These are phyloP conservation scores for Quercus mongolica DNA, from an alignment of 306 rosid genomes.

Conservation along the genomic window DNA sequence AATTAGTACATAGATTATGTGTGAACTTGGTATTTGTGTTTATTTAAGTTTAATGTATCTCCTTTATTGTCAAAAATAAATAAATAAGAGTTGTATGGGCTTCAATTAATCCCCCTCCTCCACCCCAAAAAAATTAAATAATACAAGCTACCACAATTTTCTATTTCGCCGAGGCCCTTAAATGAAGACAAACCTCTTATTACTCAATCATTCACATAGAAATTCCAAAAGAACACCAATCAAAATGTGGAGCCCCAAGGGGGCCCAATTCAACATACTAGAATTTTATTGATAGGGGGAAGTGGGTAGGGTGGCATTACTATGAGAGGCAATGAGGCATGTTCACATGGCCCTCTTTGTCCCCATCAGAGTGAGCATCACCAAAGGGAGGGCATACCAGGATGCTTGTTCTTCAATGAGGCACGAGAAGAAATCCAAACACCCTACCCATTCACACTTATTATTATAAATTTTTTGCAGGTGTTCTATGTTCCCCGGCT, in stretches of 20 bases:
- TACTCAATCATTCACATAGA: slow-evolving; percentile 52
- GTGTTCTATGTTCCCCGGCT: slow-evolving; percentile 72
- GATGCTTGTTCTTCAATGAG: slow-evolving; percentile 28
- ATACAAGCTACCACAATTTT: not conserved
- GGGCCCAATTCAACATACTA: slow-evolving; percentile 43
- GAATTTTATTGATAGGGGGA: slow-evolving; percentile 34
- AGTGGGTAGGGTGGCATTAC: slow-evolving; percentile 35
- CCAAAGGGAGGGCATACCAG: slow-evolving; percentile 32
- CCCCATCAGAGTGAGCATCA: slow-evolving; percentile 38
- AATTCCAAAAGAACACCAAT: slow-evolving; percentile 27
- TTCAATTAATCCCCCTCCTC: not conserved
- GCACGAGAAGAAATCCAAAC: slow-evolving; percentile 12
- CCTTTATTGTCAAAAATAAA: too few relatives aligned
- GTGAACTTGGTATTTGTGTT: too few relatives aligned
- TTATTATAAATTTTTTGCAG: slow-evolving; percentile 38
- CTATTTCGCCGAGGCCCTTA: not conserved
- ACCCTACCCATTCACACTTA: slow-evolving; percentile 16
- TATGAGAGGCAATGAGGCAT: slow-evolving; percentile 41
- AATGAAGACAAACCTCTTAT: slow-evolving; percentile 54
- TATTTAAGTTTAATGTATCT: too few relatives aligned
- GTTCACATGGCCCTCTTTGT: slow-evolving; percentile 65
- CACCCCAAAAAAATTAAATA: not conserved
- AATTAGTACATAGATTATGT: too few relatives aligned
- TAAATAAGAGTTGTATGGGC: not conserved
- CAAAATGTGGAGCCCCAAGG: slow-evolving; percentile 35